phyloP scores from a whole-genome alignment of 2,329 filamentous ascomycete genomes.

The Microcyclospora pomicola region DNA sequence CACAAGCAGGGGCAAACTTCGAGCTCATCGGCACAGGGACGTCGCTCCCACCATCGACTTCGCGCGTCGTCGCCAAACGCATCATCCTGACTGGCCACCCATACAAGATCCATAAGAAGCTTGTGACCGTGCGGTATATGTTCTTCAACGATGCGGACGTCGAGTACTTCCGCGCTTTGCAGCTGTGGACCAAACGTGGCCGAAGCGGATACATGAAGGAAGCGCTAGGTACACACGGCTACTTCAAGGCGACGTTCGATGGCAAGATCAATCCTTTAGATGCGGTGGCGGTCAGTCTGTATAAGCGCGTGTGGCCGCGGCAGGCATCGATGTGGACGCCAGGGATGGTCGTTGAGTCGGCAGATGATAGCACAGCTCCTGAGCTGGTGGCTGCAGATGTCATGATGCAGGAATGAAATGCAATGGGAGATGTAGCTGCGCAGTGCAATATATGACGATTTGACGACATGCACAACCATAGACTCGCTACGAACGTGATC shows the following conservation, averaged over 20 bases:
- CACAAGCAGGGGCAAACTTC: slow-evolving; percentile 26
- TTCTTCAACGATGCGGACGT: slow-evolving; percentile 97
- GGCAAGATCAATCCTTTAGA: slow-evolving; percentile 92
- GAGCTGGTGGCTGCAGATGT: not conserved
- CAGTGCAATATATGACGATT: too few species aligned
- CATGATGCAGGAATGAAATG: not conserved
- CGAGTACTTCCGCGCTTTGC: slow-evolving; percentile 92
- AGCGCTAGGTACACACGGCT: slow-evolving; percentile 89
- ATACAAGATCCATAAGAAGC: slow-evolving; percentile 95
- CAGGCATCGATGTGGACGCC: slow-evolving; percentile 9
- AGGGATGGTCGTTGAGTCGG: slow-evolving; percentile 1
- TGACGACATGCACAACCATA: too few species aligned
- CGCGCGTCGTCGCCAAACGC: slow-evolving; percentile 80
- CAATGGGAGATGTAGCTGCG: not conserved
- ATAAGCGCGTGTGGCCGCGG: slow-evolving; percentile 49
- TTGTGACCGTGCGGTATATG: slow-evolving; percentile 98
- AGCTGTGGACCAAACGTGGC: slow-evolving; percentile 84
- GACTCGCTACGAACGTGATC: too few species aligned
- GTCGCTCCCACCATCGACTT: slow-evolving; percentile 58
- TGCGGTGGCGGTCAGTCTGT: slow-evolving; percentile 67
- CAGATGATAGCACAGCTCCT: not conserved
- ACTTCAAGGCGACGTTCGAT: slow-evolving; percentile 98
- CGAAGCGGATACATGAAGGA: slow-evolving; percentile 89
- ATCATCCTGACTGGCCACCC: slow-evolving; percentile 90
- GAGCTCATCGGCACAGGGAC: slow-evolving; percentile 78